phyloP scores from a whole-genome alignment of 352 stramenopile genomes.

The Phytophthora fragariaefolia region DNA sequence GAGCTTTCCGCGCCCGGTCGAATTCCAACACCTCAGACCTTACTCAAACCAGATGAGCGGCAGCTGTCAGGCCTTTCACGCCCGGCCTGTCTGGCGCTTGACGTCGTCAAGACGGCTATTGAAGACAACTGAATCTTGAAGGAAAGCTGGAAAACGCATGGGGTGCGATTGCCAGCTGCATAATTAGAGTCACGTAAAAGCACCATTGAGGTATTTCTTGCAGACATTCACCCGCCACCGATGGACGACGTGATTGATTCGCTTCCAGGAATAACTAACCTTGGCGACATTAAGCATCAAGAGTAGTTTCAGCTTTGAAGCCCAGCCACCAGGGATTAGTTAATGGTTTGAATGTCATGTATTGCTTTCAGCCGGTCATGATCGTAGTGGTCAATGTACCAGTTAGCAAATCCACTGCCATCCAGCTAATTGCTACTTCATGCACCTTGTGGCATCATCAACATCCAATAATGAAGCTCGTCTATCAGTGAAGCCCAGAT shows the following conservation, averaged over 20 bases:
- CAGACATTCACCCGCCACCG: neutral
- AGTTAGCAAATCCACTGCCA: too few relatives aligned
- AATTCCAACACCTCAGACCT: too few relatives aligned
- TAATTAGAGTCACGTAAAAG: neutral
- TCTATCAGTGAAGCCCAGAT: neutral
- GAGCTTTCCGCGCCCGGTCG: too few relatives aligned
- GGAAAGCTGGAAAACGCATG: neutral
- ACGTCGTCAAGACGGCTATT: neutral
- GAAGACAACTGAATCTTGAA: neutral
- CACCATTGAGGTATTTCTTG: neutral
- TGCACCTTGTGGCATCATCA: neutral
- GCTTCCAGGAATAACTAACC: neutral
- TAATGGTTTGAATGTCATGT: neutral
- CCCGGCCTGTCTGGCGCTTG: neutral
- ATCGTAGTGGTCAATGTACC: too few relatives aligned
- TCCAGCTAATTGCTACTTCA: neutral
- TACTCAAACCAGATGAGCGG: neutral
- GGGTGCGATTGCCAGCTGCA: neutral
- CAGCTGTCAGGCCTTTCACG: neutral
- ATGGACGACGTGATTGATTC: neutral
- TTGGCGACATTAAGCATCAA: neutral
- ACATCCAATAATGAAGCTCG: neutral
- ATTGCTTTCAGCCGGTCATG: too few relatives aligned
- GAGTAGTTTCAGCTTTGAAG: neutral
- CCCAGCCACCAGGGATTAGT: neutral